Conservation (phyloP, 108 stramenopile species). For the Skeletonema grethae region DNA sequence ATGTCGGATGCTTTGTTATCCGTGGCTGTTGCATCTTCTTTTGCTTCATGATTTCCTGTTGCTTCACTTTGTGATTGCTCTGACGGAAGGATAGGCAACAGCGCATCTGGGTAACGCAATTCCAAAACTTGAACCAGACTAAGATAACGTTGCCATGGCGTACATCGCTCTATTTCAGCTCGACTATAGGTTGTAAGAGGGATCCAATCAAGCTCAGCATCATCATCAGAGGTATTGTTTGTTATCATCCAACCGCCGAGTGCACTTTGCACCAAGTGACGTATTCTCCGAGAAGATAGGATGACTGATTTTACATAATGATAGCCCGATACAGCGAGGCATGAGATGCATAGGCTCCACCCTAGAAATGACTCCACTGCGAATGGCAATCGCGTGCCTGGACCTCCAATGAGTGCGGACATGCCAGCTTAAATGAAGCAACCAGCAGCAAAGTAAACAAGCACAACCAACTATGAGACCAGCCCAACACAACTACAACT, state of each 20-base stretch:
- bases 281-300: slow-evolving; percentile 12
- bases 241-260: slow-evolving; percentile 5
- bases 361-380: slow-evolving; percentile 41
- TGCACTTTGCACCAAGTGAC: neutral
- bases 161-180: slow-evolving; percentile 25
- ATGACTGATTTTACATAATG: slow-evolving; percentile 36
- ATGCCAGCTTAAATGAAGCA: neutral
- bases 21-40: neutral
- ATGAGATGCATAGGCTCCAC: slow-evolving; percentile 51
- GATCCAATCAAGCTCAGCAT: slow-evolving; percentile 27
- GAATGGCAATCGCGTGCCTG: slow-evolving; percentile 37
- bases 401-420: slow-evolving; percentile 33
- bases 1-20: neutral
- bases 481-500: no score
- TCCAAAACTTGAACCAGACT: slow-evolving; percentile 34
- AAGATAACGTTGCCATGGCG: slow-evolving; percentile 43
- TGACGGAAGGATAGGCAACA: slow-evolving; percentile 6
- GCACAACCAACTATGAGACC: no score
- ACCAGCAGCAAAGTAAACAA: neutral
- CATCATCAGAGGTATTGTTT: neutral
- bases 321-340: slow-evolving; percentile 46
- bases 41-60: neutral
- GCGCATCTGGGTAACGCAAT: slow-evolving; percentile 24
- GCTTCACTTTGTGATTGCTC: neutral
- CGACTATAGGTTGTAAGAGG: slow-evolving; percentile 49